Evolutionary conservation across 371 early-diverging fungal species (phyloP), one percentile per base, ranked within the genome.

Genomic region (Mucor racemosus): DNA sequence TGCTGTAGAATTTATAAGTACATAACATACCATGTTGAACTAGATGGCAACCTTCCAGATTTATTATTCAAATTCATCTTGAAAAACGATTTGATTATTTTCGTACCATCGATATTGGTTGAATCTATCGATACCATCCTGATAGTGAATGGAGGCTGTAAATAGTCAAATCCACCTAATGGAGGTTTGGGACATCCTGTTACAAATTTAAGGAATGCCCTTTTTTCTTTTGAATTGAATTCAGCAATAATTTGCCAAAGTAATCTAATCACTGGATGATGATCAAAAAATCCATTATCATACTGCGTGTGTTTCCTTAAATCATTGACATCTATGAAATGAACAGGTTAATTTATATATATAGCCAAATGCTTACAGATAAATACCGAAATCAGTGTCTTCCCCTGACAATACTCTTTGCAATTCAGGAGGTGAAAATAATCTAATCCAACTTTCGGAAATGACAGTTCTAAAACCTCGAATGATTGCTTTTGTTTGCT

Each of bases 181-280:
- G 97, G 97, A 17, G 96, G 95, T 77, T 87, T 88, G 31, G 89
- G 81, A 61, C 96, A 95, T 58, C 92, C 90, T 14, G 97, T 97
- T 7, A 91, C 89, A 77, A 96, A 97, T 73, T 91, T 91, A 46
- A 95, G 78, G 61, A 97, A 89, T 11, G 84, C 79, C 14, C 87
- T 76, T 60, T 89, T 87, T 60, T 95, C 90, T 17, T 85, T 85
- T 6, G 88, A 90, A 8, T 62, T 69, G 17, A 94, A 80, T 5
- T 84, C 79, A 56, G 84, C 76, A 13, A 96, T 78, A 26, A 94
- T 89, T 39, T 88, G 78, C 97, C 97, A 97, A 36, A 97, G 85
- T 4, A 76, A 67, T n/a, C 84, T 75, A 19, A 94, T 92, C 14
- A 91, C 89, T n/a, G 84, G 88, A 71, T 92, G 94, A 35, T 86